Base-by-base conservation (phyloP, 2,329 filamentous ascomycete genomes). In the Aspergillus thermomutatus region DNA sequence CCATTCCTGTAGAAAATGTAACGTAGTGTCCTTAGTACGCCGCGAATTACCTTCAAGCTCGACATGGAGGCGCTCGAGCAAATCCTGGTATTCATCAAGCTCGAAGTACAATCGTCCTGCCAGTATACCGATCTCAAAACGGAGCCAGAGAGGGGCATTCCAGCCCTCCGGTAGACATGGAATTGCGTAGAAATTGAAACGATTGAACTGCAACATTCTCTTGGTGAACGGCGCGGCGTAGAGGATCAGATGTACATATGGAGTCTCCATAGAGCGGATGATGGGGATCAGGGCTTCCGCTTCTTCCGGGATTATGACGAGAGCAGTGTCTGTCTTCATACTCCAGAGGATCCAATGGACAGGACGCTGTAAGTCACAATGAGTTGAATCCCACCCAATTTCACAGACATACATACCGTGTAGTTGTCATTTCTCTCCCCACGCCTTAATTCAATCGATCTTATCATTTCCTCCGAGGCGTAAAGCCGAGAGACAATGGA, bases 301-400 rank as follows among this genome's bases (percentile, higher is more conserved):
- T 66, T 90, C 87, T 60, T 89, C 86, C 0, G 85, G 83, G 27
- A 83, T 84, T 1, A 89, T 64, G 1, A 89, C 67, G 0, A 90
- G 59, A 0, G 80, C 86, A 0, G 75, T 79, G 7, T 82, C 64
- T 0, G 73, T 72, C 0, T 61, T n/a, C 0, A 62, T 61, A 56
- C 79, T 83, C 80, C 81, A 87, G 0, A 89, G 68, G 2, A 90
- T 65, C 85, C 85, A 90, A 26, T 85, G 81, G 0, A 87, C 82
- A 0, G 58, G 49, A 3, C 59, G 62, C 57, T 64, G 21, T 21
- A 48, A 4, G 2, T n/a, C 34, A 3, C 4, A 45, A 27, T 56
- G 45, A 54, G 40, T 31, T 40, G 23, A 25, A 25, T 25, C 23
- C 4, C 19, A 5, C 5, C 6, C 2, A 23, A 8, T 1, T 34